Percentiles rank a stretch among this genome's conserved stretches.
These are phyloP conservation scores for Abortiporus biennis DNA, from an alignment of 1,284 basidiomycete species.

Conservation along the genomic window DNA sequence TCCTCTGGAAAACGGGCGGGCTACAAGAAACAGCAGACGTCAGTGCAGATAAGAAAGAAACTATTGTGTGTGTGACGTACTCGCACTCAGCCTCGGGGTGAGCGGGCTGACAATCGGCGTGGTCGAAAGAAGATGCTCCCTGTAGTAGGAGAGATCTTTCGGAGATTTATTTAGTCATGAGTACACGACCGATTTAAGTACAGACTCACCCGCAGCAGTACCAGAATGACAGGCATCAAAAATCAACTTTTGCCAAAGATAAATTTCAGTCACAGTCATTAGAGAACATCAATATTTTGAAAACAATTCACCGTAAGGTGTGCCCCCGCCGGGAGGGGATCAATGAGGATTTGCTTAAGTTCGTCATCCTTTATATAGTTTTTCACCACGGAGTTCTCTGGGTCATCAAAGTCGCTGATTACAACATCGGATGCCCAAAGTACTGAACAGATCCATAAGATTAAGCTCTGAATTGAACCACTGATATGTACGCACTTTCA, in stretches of 20 bases:
- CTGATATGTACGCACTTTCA: conserved; percentile 2
- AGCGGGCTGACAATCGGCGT: no score
- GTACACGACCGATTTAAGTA: not conserved
- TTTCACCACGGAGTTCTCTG: no score
- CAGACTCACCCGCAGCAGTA: not conserved
- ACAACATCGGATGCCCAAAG: not conserved
- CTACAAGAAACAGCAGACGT: no score
- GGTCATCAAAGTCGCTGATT: not conserved
- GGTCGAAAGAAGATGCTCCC: not conserved
- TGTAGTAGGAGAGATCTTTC: not conserved
- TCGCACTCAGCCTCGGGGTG: no score
- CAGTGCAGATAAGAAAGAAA: no score
- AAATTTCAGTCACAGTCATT: no score
- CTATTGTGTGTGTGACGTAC: no score
- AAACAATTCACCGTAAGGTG: no score
- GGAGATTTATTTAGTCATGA: not conserved
- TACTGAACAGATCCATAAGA: not conserved
- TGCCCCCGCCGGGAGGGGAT: no score
- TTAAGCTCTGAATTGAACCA: not conserved
- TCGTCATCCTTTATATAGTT: not conserved
- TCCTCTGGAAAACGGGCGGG: no score
- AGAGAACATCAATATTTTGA: no score
- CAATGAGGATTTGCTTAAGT: no score
- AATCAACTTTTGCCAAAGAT: not conserved
- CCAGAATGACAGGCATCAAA: not conserved